Conservation (phyloP, 106 monocot genomes). For the Gastrodia elata region DNA sequence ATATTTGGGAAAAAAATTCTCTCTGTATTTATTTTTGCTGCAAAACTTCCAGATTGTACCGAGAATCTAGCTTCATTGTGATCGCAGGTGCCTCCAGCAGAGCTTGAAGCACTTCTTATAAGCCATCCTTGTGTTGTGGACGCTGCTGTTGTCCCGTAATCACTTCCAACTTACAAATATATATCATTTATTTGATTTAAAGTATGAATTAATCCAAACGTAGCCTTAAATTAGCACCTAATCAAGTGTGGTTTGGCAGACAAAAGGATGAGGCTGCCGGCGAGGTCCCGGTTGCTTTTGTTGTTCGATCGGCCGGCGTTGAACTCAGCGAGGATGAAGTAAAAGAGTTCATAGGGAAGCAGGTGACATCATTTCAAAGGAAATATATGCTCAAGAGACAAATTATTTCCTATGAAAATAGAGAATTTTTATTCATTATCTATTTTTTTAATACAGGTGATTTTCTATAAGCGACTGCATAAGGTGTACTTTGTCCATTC, state of each 20-base stretch:
- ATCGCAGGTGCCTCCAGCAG: slow-evolving; percentile 81
- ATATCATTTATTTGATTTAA: background rate
- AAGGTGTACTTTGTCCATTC: slow-evolving; percentile 48
- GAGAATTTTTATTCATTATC: background rate
- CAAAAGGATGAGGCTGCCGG: slow-evolving; percentile 70
- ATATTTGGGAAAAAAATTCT: no score
- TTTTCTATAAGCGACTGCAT: slow-evolving; percentile 65
- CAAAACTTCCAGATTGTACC: no score
- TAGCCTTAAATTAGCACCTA: background rate
- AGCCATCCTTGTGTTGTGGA: slow-evolving; percentile 65
- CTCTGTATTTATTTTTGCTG: no score
- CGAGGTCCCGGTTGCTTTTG: slow-evolving; percentile 86
- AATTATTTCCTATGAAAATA: background rate
- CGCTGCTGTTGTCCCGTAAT: slow-evolving; percentile 87
- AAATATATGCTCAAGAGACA: background rate
- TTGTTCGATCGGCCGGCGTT: slow-evolving; percentile 37
- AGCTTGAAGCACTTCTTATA: slow-evolving; percentile 65
- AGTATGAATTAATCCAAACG: background rate
- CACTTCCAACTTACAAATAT: background rate
- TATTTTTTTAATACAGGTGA: slow-evolving; percentile 24
- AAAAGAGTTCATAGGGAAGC: slow-evolving; percentile 82
- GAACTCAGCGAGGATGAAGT: slow-evolving; percentile 49
- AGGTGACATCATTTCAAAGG: slow-evolving; percentile 26
- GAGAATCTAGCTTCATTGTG: background rate
- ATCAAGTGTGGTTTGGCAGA: slow-evolving; percentile 21